phyloP scores from a whole-genome alignment of 2,329 filamentous ascomycete species.

The Endoconidiophora laricicola region DNA sequence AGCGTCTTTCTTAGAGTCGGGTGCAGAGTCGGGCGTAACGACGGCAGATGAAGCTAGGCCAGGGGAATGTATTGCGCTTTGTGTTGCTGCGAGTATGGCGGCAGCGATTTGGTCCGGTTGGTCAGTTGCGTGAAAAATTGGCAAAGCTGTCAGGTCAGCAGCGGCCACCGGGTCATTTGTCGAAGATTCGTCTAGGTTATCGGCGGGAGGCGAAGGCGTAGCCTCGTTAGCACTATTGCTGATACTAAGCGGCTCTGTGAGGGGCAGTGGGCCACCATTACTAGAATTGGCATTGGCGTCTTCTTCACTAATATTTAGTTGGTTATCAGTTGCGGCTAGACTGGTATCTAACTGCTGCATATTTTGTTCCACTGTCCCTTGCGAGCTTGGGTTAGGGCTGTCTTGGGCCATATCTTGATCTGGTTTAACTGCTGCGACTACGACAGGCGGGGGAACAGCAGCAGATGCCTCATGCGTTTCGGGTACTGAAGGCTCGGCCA shows the following conservation, averaged over 20 bases:
- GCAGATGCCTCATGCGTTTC: neutral
- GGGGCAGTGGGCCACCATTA: too few relatives aligned
- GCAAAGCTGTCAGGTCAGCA: neutral
- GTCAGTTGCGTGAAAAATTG: constrained; percentile 1
- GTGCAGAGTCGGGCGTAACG: neutral
- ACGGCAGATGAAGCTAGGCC: neutral
- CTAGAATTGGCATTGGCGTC: neutral
- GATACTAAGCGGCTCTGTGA: neutral
- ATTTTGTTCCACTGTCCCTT: too few relatives aligned
- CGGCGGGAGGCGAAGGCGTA: neutral
- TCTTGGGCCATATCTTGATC: too few relatives aligned
- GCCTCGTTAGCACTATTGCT: neutral
- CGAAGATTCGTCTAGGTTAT: neutral
- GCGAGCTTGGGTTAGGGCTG: too few relatives aligned
- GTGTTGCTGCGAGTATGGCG: constrained; percentile 8
- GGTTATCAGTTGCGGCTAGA: too few relatives aligned
- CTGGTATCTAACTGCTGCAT: too few relatives aligned
- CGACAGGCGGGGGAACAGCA: neutral
- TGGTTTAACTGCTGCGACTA: too few relatives aligned
- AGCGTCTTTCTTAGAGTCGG: neutral
- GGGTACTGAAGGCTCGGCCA: neutral
- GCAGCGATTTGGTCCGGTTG: constrained; percentile 9
- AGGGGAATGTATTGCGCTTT: constrained; percentile 8
- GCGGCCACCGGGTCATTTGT: neutral
- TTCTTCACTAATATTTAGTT: too few relatives aligned